Base-by-base conservation (phyloP, 2,329 filamentous ascomycete species). In the Sporothrix luriei region DNA sequence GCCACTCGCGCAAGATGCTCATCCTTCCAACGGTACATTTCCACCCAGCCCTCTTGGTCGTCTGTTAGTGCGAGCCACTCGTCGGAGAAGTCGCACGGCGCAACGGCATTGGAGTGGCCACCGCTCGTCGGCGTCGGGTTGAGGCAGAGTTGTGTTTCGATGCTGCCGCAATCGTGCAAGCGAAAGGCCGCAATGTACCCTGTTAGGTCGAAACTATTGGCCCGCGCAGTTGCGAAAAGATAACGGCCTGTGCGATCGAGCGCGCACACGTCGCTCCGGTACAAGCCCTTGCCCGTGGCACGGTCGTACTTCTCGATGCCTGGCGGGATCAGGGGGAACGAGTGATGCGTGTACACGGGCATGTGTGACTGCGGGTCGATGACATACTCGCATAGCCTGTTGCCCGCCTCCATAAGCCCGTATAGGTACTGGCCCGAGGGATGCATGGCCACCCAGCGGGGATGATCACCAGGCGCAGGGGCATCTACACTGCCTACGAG, bases 51-150 rank as follows among this genome's bases (percentile, higher is more conserved):
- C 74, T 93, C 88, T 81, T 96, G 91, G 76, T 97, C 93, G 76
- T 97, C 93, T 9, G 91, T 95, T 74, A 97, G 84, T 21, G 93
- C 93, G n/a, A 97, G 76, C 91, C 91, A 97, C 80, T 96, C 92
- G 75, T 96, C 92, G 71, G 84, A 91, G 87, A 91, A 96, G 71
- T 91, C 89, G 77, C 91, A 93, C 0, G 92, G 92, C 70, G 87
- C 86, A n/a, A 96, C 91, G 0, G 93, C 93, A 76, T 97, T 97
- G 72, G 90, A 93, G 79, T 97, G 93, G 0, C 93, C 93, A 59
- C 93, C 93, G 76, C 91, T 94, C 2, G 92, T 96, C 2, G 92
- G 91, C 2, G 93, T 97, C 0, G 93, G 92, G 76, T 92, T 92
- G 64, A 96, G 83, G 76, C 88, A 92, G 64, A 96, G 86, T 82